Conservation (phyloP, 805 yeast species). For the Zygotorulaspora sp. region DNA sequence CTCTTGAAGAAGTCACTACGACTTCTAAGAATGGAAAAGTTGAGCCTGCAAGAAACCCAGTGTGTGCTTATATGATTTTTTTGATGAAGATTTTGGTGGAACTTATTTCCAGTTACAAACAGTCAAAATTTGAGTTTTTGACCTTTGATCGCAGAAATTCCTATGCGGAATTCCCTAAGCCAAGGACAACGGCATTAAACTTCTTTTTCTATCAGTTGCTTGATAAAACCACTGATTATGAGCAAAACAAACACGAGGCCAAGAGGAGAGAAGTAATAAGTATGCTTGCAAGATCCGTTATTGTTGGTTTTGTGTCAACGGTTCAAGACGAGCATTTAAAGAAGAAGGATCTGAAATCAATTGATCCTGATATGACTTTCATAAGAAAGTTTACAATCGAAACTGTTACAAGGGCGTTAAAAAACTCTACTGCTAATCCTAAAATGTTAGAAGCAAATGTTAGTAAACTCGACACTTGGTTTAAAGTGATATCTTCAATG, state of each 20-base stretch:
- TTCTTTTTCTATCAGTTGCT: constrained; percentile 71
- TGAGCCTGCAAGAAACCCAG: constrained; percentile 46
- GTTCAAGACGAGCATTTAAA: constrained; percentile 42
- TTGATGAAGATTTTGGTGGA: constrained; percentile 66
- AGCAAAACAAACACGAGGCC: constrained; percentile 33
- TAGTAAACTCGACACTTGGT: constrained; percentile 31
- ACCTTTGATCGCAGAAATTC: constrained; percentile 61
- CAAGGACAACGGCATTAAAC: constrained; percentile 72
- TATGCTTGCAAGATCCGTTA: constrained; percentile 54
- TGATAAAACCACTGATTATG: constrained; percentile 44
- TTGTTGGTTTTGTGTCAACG: constrained; percentile 61
- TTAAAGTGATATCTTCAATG: constrained; percentile 28
- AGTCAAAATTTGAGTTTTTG: constrained; percentile 75
- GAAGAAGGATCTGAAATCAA: constrained; percentile 44
- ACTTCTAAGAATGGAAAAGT: constrained; percentile 31
- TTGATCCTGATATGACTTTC: constrained; percentile 66
- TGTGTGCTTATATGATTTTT: constrained; percentile 64
- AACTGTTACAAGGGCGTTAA: constrained; percentile 55
- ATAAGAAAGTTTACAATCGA: constrained; percentile 73
- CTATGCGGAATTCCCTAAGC: constrained; percentile 46
- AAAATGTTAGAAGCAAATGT: constrained; percentile 27
- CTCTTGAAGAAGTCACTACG: constrained; percentile 28
- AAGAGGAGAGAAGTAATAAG: constrained; percentile 57
- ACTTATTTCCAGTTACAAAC: constrained; percentile 69
- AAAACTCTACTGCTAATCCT: constrained; percentile 40